These are phyloP conservation scores for Usnea hakonensis DNA, from an alignment of 495 filamentous ascomycete species.

Conservation along the genomic window DNA sequence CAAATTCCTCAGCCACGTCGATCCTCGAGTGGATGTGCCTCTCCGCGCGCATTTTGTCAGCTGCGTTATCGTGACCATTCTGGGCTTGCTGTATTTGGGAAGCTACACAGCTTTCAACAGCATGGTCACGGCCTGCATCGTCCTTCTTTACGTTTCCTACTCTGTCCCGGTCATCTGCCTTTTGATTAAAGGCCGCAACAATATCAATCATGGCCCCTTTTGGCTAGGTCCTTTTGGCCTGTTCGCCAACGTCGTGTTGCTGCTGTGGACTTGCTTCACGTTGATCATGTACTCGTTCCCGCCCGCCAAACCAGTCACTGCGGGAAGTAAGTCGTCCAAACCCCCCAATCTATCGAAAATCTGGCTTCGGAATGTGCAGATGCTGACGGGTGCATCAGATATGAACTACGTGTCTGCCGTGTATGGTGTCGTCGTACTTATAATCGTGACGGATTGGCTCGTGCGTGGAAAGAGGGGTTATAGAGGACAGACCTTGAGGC, in stretches of 20 bases:
- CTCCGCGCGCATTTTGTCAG: constrained; percentile 44
- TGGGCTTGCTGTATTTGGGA: constrained; percentile 50
- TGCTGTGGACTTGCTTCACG: constrained; percentile 46
- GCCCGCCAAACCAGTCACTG: constrained; percentile 34
- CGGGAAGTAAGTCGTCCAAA: constrained; percentile 26
- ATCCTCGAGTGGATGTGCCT: constrained; percentile 46
- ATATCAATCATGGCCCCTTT: constrained; percentile 45
- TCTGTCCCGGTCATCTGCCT: constrained; percentile 43
- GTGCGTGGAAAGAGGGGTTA: constrained; percentile 36
- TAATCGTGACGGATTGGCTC: constrained; percentile 42
- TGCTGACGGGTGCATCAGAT: constrained; percentile 22
- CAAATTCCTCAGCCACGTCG: constrained; percentile 40
- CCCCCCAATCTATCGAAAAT: neutral
- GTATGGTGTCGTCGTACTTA: constrained; percentile 39
- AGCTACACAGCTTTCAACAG: constrained; percentile 48
- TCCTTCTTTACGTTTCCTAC: constrained; percentile 47
- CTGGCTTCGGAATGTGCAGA: neutral
- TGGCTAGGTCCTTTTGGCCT: constrained; percentile 40
- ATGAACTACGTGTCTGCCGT: constrained; percentile 54
- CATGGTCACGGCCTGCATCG: constrained; percentile 47
- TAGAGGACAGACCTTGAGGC: constrained; percentile 22
- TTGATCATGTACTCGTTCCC: constrained; percentile 50
- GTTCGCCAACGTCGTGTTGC: constrained; percentile 38
- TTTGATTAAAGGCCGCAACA: constrained; percentile 43
- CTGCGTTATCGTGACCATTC: constrained; percentile 40